Base-by-base conservation (phyloP, 768 basidiomycete species). In the Panaeolus cyanescens region DNA sequence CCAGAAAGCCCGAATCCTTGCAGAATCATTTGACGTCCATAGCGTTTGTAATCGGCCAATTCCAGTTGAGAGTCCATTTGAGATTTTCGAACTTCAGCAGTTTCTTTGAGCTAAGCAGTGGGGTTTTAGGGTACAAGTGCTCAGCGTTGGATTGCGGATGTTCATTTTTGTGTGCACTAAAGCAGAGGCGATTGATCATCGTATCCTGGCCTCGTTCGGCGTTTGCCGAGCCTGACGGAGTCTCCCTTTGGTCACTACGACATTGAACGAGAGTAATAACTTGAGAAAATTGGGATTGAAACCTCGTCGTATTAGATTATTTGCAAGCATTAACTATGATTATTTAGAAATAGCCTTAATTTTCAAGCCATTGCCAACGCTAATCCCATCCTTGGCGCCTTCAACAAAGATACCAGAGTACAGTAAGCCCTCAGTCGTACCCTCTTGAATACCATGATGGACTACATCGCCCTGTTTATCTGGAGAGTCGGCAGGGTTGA, bases 11-110 rank as follows among this genome's bases (percentile, higher is more conserved):
- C 96, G 70, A 97, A 90, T 17, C 88, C 90, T 60, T 93, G 87
- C 58, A 97, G 76, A 60, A 98, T 94, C 95, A 99, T 96, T 71
- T 99, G 96, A 58, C 97, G 82, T 42, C 96, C 95, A 86, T 98
- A 99, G 59, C 96, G 83, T 67, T 81, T 79, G 72, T 96, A 98
- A 66, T 98, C 95, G 56, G 83, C 77, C 37, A 88, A 70, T 28
- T 50, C 45, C 25, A 50, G 25, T 28, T 28, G 45, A 25, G 25
- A 28, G 4, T 50, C 45, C 45, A 50, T 50, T 5, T 13, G n/a
- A 28, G 17, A 12, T 10, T 13, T 22, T 28, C 4, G 3, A 13
- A 20, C 8, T 30, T 28, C 30, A 28, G 30, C 3, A 13, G 6
- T 50, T 28, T 28, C 22, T 12, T n/a, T n/a, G n/a, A n/a, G n/a